Evolutionary conservation across 441 rosid genomes (phyloP), one percentile per base, ranked within the genome.

Genomic region (Populus tomentosa): DNA sequence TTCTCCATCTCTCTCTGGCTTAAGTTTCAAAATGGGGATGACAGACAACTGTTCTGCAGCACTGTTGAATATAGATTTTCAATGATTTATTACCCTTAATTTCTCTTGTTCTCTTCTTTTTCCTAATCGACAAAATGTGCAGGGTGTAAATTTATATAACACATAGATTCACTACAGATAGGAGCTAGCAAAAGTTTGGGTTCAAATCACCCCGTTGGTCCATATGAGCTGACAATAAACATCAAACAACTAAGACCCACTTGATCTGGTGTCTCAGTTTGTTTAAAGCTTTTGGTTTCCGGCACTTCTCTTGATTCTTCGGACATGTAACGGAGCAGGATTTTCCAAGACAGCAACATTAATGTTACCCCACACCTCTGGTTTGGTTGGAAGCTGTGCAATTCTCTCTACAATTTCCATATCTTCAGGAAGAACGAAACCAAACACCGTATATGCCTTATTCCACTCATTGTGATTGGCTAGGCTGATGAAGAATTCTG

Each of bases 381-480:
- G 24, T 78, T 75, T 87, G 30, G 97, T 90, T 7, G 97, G 95
- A 36, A 91, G 96, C 26, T 75, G 72, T 1, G 94, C 88, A 6
- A 96, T 93, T 80, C 71, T 93, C 83, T 94, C 98, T 0, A 78
- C 97, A 16, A 96, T 81, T 59, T 75, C 84, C 97, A 96, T 91
- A 81, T 94, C 94, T 86, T 91, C 95, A 0, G 89, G 91, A 74
- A 94, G 88, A 80, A 96, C 91, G 42, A 89, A 89, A 65, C 98
- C 99, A 2, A 92, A 93, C 4, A 91, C 94, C 0, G 95, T 91
- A 81, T 92, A 91, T 1, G 86, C 79, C 4, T 85, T 91, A 76
- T 84, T 87, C 98, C 99, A 94, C 81, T 94, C 98, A n/a, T 77
- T 78, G 67, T 96, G 98, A 81, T 89, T 88, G 3, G 92, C 97